Base-by-base conservation (phyloP, 805 yeast genomes). In the Martiniozyma abietophila region DNA sequence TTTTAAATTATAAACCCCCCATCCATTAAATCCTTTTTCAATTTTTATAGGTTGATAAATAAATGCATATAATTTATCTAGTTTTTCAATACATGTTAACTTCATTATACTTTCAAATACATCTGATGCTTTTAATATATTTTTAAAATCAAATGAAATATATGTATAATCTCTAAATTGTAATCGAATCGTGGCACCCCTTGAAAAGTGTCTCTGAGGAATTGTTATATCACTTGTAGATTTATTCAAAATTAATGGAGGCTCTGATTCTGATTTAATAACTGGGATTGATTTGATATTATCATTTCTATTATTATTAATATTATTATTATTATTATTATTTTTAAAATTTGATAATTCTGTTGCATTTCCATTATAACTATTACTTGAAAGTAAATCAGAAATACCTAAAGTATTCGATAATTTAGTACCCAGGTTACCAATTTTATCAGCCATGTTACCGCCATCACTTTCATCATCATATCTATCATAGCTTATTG, bases 101-200 rank as follows among this genome's bases (percentile, higher is more conserved):
- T 69, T 70, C 61, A 79, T 68, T 32, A 92, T 64, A 36, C 82
- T 74, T 25, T 78, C 81, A 51, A 68, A 84, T 1, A 78, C 94
- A 35, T 80, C 89, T 20, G 62, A 61, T 38, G 94, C 80, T 21
- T 71, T 65, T 7, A 53, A 43, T 25, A 74, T 77, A 45, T 68
- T 65, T 16, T 53, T 53, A 51, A 92, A 83, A 49, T 83, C 92
- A 44, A 89, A 68, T 8, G 94, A 75, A 33, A 86, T 63, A 48
- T 71, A 80, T 14, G 88, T 79, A 56, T 83, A 89, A 55, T 89
- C 97, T 43, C 85, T 75, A 50, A 96, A 83, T 25, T 76, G 70
- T 8, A 89, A 50, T 30, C 94, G 71, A 29, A 89, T 59, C 39
- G 74, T 74, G 5, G 79, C 72, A 5, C 64, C 63, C 22, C 48